Conservation (phyloP, 192 early-diverging fungal genomes). For the Rhizoclosmatium globosum region DNA sequence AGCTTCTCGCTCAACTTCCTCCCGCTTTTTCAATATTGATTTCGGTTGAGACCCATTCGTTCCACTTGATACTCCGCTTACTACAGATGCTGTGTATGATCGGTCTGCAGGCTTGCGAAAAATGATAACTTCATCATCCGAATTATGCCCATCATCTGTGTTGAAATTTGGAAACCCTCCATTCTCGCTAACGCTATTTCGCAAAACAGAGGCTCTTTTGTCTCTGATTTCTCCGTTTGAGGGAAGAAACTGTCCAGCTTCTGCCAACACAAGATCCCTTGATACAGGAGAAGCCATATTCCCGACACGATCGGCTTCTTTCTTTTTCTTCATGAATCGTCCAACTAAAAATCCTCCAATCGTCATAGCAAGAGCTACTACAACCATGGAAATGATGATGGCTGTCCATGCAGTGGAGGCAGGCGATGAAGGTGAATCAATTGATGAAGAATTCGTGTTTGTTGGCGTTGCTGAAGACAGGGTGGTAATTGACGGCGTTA, state of each 20-base stretch:
- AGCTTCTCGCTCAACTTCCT: conserved; percentile 9
- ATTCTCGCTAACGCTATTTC: background rate
- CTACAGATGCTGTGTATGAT: background rate
- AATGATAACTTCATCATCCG: conserved; percentile 24
- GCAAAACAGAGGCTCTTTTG: background rate
- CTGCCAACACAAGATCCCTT: background rate
- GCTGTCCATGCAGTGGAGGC: background rate
- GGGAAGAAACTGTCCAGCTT: background rate
- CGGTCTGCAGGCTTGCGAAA: background rate
- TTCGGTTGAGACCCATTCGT: background rate
- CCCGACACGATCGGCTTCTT: background rate
- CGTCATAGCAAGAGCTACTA: background rate
- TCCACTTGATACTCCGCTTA: background rate
- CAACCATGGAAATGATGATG: conserved; percentile 7
- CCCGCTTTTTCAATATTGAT: conserved; percentile 6
- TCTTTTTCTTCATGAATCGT: background rate
- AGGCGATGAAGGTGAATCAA: background rate
- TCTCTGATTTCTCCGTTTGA: background rate
- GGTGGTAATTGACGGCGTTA: background rate
- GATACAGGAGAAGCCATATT: background rate
- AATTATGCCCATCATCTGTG: background rate
- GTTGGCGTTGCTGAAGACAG: background rate
- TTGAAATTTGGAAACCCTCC: background rate
- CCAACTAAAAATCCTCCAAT: conserved; percentile 3
- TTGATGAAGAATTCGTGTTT: background rate